phyloP scores from a whole-genome alignment of 176 grass and related monocot species.

The Puya raimondii region DNA sequence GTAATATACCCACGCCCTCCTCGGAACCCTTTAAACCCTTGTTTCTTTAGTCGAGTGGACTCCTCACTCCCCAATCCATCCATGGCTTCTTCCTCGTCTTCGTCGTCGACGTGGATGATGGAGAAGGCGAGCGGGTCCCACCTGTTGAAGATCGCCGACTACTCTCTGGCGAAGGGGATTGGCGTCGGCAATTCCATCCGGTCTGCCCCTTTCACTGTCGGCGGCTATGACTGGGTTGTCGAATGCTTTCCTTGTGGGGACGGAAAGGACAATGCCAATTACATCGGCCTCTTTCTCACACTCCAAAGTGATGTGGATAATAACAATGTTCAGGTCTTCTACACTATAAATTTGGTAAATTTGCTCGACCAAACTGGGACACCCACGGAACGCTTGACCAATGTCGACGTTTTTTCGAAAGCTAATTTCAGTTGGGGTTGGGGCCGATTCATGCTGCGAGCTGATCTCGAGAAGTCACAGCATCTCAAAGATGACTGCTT shows the following conservation, averaged over 20 bases:
- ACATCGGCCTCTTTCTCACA: constrained; percentile 22
- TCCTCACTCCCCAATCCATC: no score
- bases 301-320: neutral
- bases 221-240: constrained; percentile 34
- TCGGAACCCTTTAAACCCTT: no score
- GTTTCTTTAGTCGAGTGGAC: no score
- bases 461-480: neutral
- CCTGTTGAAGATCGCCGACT: constrained; percentile 26
- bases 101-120: constrained; percentile 31
- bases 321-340: no score
- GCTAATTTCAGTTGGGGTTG: no score
- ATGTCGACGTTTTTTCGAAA: no score
- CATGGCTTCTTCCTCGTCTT: no score
- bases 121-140: constrained; percentile 28
- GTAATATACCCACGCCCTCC: no score
- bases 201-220: constrained; percentile 35
- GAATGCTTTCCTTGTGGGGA: constrained; percentile 36
- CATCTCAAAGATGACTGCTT: constrained; percentile 2
- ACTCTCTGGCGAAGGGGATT: constrained; percentile 24
- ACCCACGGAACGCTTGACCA: neutral
- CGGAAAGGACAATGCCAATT: neutral
- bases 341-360: no score
- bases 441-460: no score
- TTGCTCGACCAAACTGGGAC: no score
- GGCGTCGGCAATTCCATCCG: constrained; percentile 31